Conservation (phyloP, 345 rosid genomes). For the Reutealis trisperma region DNA sequence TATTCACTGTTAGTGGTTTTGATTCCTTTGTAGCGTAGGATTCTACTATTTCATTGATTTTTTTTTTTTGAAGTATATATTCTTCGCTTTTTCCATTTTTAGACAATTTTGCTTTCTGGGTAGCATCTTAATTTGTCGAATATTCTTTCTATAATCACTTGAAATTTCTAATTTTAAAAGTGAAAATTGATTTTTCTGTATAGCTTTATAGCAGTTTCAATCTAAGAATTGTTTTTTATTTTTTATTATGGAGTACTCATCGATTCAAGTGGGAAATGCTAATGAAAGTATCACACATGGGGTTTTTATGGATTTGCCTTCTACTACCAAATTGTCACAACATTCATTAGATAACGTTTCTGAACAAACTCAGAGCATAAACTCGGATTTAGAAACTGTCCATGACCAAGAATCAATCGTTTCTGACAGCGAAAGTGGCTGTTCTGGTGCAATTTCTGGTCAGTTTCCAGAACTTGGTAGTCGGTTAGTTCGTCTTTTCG, state of each 20-base stretch:
- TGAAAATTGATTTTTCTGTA: neutral
- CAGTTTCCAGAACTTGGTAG: constrained; percentile 5
- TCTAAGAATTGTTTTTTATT: too few species aligned
- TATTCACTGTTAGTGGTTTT: neutral
- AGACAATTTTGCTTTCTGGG: neutral
- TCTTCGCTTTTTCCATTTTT: neutral
- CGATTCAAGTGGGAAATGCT: constrained; percentile 7
- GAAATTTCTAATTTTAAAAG: neutral
- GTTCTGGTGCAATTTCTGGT: constrained; percentile 24
- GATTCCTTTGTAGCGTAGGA: neutral
- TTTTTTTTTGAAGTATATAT: neutral
- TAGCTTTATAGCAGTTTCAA: neutral
- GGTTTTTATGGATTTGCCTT: neutral
- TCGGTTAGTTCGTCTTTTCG: constrained; percentile 40
- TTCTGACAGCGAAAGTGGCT: constrained; percentile 60
- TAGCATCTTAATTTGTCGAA: neutral
- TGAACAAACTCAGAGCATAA: neutral
- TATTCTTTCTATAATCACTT: neutral
- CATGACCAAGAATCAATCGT: constrained; percentile 38
- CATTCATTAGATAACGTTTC: neutral
- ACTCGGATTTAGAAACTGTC: constrained; percentile 21
- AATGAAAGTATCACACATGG: neutral
- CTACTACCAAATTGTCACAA: neutral
- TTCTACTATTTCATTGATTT: neutral
- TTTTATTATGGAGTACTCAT: neutral